Evolutionary conservation across 345 rosid species (phyloP), one percentile per base, ranked within the genome.

Genomic region (Erodium maritimum): DNA sequence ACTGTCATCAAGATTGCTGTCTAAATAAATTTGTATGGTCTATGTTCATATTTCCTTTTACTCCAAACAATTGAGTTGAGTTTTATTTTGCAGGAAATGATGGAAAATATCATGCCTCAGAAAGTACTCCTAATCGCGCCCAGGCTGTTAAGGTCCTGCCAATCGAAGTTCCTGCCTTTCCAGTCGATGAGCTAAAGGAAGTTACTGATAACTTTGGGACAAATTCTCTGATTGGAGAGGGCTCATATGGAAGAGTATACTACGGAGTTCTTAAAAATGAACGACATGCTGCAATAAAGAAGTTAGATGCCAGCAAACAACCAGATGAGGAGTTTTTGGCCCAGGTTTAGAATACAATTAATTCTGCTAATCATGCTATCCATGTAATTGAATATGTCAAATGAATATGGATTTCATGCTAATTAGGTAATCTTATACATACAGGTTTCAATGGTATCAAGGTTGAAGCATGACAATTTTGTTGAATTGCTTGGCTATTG

Each of bases 371-470:
- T 10, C 45, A 19, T 55, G 3, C 17, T 68, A 23, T 5, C 22
- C 23, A 46, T 19, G 57, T 51, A 7, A 18, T 18, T 45, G 16
- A 21, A 14, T 61, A 21, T 21, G 53, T 51, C 19, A 17, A 17
- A 51, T 51, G 54, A 51, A n/a, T n/a, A n/a, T n/a, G n/a, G 0
- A 9, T 19, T 19, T 20, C 37, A 51, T 62, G 62, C 18, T 52
- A 18, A 24, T 10, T 57, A 53, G 19, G 9, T 23, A 55, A n/a
- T 42, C 19, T 63, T 9, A 62, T 69, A n/a, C n/a, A n/a, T 56
- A 50, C 79, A 90, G 97, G 90, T 90, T 21, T 86, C 95, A 17
- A 90, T 86, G 95, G 95, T 84, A 55, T 90, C 95, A n/a, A 79
- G 91, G 73, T 77, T 90, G 73, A 81, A 79, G 65, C 85, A 90